Evolutionary conservation across 345 rosid genomes (phyloP).

Genomic region (Eucalyptus victrix): DNA sequence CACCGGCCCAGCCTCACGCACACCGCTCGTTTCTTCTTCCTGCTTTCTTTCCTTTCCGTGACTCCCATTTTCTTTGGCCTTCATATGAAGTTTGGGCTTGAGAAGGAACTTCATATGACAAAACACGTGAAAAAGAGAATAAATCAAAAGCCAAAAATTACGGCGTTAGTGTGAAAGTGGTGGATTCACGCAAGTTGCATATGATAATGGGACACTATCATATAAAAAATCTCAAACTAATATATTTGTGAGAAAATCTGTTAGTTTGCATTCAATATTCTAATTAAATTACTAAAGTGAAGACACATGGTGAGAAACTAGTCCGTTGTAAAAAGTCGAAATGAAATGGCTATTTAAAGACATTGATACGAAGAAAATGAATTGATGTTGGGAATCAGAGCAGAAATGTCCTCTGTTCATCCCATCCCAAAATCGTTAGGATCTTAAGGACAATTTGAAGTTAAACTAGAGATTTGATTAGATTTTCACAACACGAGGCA

Average conservation of each 20-base stretch:
- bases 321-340: accelerated
- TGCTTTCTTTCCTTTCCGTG: not conserved
- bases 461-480: too few species aligned
- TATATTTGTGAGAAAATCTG: accelerated
- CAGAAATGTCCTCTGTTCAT: accelerated
- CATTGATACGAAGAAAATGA: not conserved
- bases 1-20: not conserved
- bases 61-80: not conserved
- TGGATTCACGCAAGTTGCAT: not conserved
- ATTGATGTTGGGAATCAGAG: not conserved
- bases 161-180: not conserved
- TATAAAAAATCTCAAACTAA: accelerated
- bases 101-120: not conserved
- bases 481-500: too few species aligned
- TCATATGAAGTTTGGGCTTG: not conserved
- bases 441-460: accelerated
- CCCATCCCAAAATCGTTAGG: too few species aligned
- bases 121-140: not conserved
- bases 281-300: too few species aligned
- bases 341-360: not conserved
- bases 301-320: accelerated
- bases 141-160: not conserved
- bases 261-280: accelerated
- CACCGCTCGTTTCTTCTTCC: not conserved
- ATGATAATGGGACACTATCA: not conserved